Base-by-base conservation (phyloP, 2,329 filamentous ascomycete genomes). In the Alternaria sp. region DNA sequence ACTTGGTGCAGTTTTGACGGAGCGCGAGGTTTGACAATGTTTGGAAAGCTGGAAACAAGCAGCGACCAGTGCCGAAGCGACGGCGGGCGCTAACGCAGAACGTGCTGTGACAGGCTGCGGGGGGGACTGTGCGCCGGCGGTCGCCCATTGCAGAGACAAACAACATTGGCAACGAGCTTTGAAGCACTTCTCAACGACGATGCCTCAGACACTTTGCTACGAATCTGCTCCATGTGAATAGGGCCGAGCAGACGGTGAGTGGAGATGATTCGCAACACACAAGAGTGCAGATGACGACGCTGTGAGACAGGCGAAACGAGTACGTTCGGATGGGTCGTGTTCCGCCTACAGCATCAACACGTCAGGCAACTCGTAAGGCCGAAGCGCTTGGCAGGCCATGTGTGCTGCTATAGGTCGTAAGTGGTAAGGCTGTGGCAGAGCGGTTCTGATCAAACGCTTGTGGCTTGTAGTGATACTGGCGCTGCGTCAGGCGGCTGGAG, bases 11-110 rank as follows among this genome's bases (percentile, higher is more conserved):
- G 67, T 60, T 75, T 71, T 74, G 72, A 70, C 64, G 75, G 73
- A 75, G 75, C 75, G 72, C 77, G 71, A 71, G 74, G 76, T 79
- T 78, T 79, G 75, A 78, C 72, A 75, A 66, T 76, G 74, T 75
- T 75, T 74, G 64, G 73, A 74, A 67, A 68, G 72, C 69, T 66
- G 71, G 70, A 80, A 80, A 80, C 77, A 79, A 79, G 73, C 71
- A 70, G 70, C 71, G 63, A 70, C 73, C 66, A 69, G 71, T 61
- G 58, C 65, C 67, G 65, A 71, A 71, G 71, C 63, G 67, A 74
- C 71, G 64, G 72, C 77, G 76, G 77, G 76, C 76, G 76, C 76
- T 79, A 78, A 74, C 72, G 67, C 55, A 57, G 71, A 74, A 70
- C 51, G 68, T 61, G 63, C 58, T 58, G 65, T 75, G 72, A 72